Evolutionary conservation across 106 monocot species (phyloP), one percentile per base, ranked within the genome.

Genomic region (Gastrodia elata): DNA sequence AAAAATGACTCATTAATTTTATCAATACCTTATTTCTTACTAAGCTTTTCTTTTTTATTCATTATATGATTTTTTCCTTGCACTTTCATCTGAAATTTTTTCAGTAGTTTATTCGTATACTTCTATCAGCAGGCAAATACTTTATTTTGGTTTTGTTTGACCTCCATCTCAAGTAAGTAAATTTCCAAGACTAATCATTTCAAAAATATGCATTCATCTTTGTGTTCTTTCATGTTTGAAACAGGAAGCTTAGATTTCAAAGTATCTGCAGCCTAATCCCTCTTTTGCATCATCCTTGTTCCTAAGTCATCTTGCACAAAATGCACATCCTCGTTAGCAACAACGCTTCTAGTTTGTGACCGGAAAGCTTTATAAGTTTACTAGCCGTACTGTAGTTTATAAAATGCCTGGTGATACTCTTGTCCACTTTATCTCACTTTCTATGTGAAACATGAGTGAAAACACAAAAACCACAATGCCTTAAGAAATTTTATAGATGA

Each of bases 341-440:
- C 0, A 43, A 71, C 6, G n/a, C 20, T 22, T n/a, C 20, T 8
- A 71, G 71, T 40, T 71, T 71, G 22, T 43, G 71, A 22, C 8
- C 7, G n/a, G 20, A 71, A 71, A 71, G 42, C 14, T 71, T 71
- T 71, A 71, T 71, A 40, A 25, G 71, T 40, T 71, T 71, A n/a
- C 20, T 0, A 40, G 42, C 41, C 4, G 38, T 8, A 6, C 0
- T 40, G 16, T 71, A 71, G 41, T 40, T 24, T 1, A 71, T 71
- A 71, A 71, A 39, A 71, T 71, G 38, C 39, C 11, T 22, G 39
- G 11, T 20, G 22, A 16, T 39, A 39, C 70, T 71, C 36, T 39
- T 38, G 40, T 71, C 70, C n/a, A 71, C 3, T 34, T 71, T 71
- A n/a, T 71, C 70, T 39, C 38, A 18, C 11, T 71, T 71, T 15